Evolutionary conservation across 208 protist species (phyloP), one percentile per base, ranked within the genome.

Genomic region (Wallacemonas collosoma): DNA sequence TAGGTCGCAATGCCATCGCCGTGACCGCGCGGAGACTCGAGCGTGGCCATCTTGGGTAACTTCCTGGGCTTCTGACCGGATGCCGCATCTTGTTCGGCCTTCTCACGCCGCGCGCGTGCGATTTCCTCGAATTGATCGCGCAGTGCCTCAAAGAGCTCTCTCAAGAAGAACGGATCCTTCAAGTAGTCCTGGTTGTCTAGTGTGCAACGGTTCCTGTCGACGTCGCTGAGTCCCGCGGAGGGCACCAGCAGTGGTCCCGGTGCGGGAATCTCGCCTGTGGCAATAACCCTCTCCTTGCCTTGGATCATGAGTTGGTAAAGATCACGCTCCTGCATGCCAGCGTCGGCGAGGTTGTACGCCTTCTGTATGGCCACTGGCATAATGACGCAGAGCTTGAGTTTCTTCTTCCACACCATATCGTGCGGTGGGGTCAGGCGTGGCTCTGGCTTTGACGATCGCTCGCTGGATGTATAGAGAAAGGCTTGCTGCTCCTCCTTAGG

Each of bases 61-160:
- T 51, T 14, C 7, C 11, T 51, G 50, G 67, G 60, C 5, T 5
- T 26, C 44, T 40, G 36, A 15, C 14, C 38, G 6, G 67, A 71
- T 12, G 56, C 57, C 12, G 48, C 15, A 35, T 57, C 60, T 47
- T 78, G 57, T 14, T 51, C 47, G 11, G 47, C 47, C 47, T 51
- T 51, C 35, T 73, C 53, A 45, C 68, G 67, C 8, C 60, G 68
- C 4, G 61, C 61, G 39, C 55, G 45, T 1, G 55, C 40, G 38
- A 88, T 56, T 55, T 81, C 60, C 38, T 80, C 71, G 54, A 88
- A 93, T 58, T 87, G 84, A 12, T 85, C 78, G 3, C 84, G 82
- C 14, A 93, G 72, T 15, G 57, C 57, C 14, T 93, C 82, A 45
- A 84, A 90, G 12, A 93, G 74, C 54, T 93, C 82, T 40, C 77